phyloP scores from a whole-genome alignment of 2,329 filamentous ascomycete genomes.

The Penicillium rolfsii region DNA sequence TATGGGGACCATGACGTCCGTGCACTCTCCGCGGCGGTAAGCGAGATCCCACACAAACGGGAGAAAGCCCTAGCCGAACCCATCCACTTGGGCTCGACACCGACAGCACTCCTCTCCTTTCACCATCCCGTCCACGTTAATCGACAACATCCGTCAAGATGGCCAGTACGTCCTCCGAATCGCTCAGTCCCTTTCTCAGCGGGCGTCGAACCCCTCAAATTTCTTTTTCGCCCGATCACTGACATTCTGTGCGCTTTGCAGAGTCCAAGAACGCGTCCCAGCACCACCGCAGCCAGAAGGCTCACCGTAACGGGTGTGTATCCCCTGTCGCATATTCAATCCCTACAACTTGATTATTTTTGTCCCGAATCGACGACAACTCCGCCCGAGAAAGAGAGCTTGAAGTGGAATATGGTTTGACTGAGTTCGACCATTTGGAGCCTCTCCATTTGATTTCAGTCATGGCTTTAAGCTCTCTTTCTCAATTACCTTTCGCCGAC shows the following conservation, averaged over 20 bases:
- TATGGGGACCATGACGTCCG: conserved; percentile 18
- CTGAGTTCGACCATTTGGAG: conserved; percentile 3
- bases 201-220: not conserved
- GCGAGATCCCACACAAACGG: conserved; percentile 47
- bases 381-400: not conserved
- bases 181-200: conserved; percentile 6
- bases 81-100: conserved; percentile 34
- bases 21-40: conserved; percentile 38
- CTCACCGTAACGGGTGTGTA: conserved; percentile 96
- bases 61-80: conserved; percentile 42
- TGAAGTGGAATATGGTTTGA: conserved; percentile 11
- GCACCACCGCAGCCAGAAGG: conserved; percentile 98
- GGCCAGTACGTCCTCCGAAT: conserved; percentile 46
- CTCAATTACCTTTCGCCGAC: not conserved
- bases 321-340: conserved; percentile 19
- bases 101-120: conserved; percentile 34
- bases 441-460: not conserved
- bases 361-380: conserved; percentile 1
- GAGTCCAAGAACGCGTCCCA: conserved; percentile 99
- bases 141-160: conserved; percentile 51
- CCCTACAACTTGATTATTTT: not conserved
- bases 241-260: conserved; percentile 48
- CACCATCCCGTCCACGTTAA: conserved; percentile 45
- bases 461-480: conserved; percentile 6
- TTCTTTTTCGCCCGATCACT: conserved; percentile 25